These are phyloP conservation scores for Diplodia scrobiculata DNA, from an alignment of 2,329 filamentous ascomycete genomes.

Conservation along the genomic window DNA sequence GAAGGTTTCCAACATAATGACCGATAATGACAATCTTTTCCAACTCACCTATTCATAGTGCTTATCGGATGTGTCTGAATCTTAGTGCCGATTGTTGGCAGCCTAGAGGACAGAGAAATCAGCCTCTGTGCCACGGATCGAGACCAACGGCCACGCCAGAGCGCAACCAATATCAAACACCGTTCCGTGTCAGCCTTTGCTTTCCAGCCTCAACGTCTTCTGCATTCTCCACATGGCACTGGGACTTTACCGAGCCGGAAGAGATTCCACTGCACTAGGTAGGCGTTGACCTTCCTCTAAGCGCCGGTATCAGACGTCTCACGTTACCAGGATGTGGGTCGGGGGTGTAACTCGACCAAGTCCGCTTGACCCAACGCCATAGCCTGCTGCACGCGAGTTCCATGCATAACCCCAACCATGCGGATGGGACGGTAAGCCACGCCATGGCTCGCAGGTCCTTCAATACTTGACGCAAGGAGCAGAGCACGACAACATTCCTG, in stretches of 20 bases:
- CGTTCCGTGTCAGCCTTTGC: neutral
- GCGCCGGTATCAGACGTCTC: neutral
- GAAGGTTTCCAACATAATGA: neutral
- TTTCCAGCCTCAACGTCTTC: neutral
- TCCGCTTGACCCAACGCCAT: neutral
- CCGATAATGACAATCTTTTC: neutral
- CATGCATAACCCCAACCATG: neutral
- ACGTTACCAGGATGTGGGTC: neutral
- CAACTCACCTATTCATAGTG: neutral
- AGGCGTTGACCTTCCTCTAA: neutral
- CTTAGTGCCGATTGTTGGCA: neutral
- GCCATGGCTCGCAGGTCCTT: neutral
- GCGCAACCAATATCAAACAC: neutral
- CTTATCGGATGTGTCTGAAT: neutral
- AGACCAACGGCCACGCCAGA: neutral
- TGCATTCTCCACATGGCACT: neutral
- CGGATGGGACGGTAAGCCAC: neutral
- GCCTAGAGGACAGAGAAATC: neutral
- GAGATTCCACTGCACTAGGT: neutral
- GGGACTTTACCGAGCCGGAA: neutral
- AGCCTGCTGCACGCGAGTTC: constrained; percentile 13
- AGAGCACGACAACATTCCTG: neutral
- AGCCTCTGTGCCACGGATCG: constrained; percentile 1
- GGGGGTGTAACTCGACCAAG: constrained; percentile 16
- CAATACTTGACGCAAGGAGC: neutral